Percentiles rank a stretch among this genome's conserved stretches.
Conservation (phyloP, 192 early-diverging fungal species). For the Backusella liffmaniae region DNA sequence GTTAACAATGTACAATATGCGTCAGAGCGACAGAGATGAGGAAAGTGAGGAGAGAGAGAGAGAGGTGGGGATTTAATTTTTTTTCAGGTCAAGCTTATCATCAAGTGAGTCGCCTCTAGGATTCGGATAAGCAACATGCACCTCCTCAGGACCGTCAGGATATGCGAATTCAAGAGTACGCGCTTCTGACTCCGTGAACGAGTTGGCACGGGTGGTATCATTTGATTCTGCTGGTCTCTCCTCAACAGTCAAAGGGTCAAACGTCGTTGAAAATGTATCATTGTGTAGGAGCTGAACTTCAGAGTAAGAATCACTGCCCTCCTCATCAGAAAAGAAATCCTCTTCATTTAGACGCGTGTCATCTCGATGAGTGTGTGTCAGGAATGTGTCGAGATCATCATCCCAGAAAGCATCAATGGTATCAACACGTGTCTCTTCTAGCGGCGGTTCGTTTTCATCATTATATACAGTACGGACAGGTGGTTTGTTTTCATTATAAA, state of each 20-base stretch:
- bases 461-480: background rate
- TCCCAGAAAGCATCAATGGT: background rate
- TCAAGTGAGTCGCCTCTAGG: background rate
- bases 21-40: background rate
- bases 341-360: background rate
- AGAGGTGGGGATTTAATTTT: background rate
- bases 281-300: background rate
- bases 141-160: background rate
- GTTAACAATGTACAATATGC: conserved; percentile 6
- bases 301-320: background rate
- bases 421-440: background rate
- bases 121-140: background rate
- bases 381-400: background rate
- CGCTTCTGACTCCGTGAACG: background rate
- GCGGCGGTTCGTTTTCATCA: background rate
- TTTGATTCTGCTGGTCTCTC: background rate
- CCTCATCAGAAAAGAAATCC: background rate
- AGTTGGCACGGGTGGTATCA: background rate
- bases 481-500: background rate
- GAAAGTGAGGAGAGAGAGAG: background rate
- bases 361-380: background rate
- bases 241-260: background rate
- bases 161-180: background rate
- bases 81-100: background rate
- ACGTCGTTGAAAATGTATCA: background rate